These are phyloP conservation scores for Thermothelomyces thermophilus DNA, from an alignment of 2,329 filamentous ascomycete genomes.

Conservation along the genomic window DNA sequence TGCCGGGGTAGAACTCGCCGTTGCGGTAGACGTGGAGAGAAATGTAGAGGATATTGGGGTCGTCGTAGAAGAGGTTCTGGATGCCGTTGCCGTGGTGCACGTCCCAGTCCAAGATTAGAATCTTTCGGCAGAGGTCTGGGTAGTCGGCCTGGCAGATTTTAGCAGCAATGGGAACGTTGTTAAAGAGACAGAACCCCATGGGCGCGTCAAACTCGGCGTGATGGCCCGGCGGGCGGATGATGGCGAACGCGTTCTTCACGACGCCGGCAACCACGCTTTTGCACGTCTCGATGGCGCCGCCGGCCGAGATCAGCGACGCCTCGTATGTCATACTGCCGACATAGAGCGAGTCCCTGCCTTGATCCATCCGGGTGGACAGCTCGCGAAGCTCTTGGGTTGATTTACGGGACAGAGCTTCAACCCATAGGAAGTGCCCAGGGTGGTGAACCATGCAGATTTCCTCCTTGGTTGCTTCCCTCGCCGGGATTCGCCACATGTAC, in stretches of 20 bases:
- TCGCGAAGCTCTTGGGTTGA: slow-evolving; percentile 60
- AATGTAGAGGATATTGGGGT: slow-evolving; percentile 92
- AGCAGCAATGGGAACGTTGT: slow-evolving; percentile 93
- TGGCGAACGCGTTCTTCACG: slow-evolving; percentile 91
- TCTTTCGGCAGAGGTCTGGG: slow-evolving; percentile 73
- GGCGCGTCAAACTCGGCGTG: slow-evolving; percentile 81
- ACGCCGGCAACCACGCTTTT: slow-evolving; percentile 76
- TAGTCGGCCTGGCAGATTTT: slow-evolving; percentile 78
- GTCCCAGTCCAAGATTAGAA: slow-evolving; percentile 91
- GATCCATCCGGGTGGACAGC: slow-evolving; percentile 55
- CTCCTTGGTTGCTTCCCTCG: slow-evolving; percentile 66
- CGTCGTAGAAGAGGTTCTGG: slow-evolving; percentile 91
- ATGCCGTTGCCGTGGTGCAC: slow-evolving; percentile 82
- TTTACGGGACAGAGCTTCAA: slow-evolving; percentile 50
- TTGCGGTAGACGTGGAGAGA: slow-evolving; percentile 85
- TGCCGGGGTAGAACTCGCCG: slow-evolving; percentile 77
- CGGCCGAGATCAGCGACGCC: slow-evolving; percentile 76
- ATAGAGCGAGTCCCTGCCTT: slow-evolving; percentile 69
- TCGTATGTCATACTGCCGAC: slow-evolving; percentile 76
- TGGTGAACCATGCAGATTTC: slow-evolving; percentile 80
- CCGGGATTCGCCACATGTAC: slow-evolving; percentile 70
- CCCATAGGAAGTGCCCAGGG: slow-evolving; percentile 71
- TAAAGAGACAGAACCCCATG: slow-evolving; percentile 96
- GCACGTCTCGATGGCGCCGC: slow-evolving; percentile 92
- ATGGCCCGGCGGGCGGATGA: slow-evolving; percentile 91